Conservation (phyloP, 2,329 filamentous ascomycete genomes). For the Xylariaceae sp. region DNA sequence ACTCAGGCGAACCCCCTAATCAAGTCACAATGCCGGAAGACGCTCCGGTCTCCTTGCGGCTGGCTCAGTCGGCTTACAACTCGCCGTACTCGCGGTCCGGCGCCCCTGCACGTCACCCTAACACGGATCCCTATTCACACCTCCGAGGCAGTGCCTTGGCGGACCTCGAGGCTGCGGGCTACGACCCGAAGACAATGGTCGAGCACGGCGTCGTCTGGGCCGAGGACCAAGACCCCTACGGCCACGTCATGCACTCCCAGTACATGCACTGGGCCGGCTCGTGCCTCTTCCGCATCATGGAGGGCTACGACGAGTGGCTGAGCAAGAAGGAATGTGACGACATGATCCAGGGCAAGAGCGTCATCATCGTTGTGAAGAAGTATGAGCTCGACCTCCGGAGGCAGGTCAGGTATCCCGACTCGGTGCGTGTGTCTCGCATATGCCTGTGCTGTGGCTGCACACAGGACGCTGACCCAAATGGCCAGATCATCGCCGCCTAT, state of each 20-base stretch:
- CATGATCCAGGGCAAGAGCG: conserved; percentile 13
- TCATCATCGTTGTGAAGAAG: conserved; percentile 14
- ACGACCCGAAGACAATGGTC: conserved; percentile 12
- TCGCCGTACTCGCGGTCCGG: conserved; percentile 11
- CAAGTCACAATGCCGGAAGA: too few relatives aligned
- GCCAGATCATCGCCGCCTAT: conserved; percentile 14
- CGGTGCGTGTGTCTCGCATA: too few relatives aligned
- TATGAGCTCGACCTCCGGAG: conserved; percentile 15
- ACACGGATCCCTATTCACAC: conserved; percentile 10
- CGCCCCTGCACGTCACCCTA: conserved; percentile 12
- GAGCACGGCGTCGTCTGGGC: conserved; percentile 18
- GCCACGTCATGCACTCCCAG: conserved; percentile 18
- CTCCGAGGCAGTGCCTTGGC: conserved; percentile 10
- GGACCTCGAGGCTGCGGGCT: conserved; percentile 12
- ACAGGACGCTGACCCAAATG: too few relatives aligned
- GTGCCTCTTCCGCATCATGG: conserved; percentile 16
- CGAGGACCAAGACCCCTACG: conserved; percentile 20
- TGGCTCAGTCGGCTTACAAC: conserved; percentile 12
- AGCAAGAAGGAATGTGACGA: conserved; percentile 15
- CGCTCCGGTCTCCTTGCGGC: conserved; percentile 3
- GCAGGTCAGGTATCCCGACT: conserved; percentile 7
- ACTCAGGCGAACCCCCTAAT: too few relatives aligned
- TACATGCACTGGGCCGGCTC: conserved; percentile 16
- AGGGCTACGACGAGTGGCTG: conserved; percentile 18
- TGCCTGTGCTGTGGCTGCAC: too few relatives aligned